Evolutionary conservation across 2,329 filamentous ascomycete species (phyloP), one percentile per base, ranked within the genome.

Genomic region (Fusarium penzigii): DNA sequence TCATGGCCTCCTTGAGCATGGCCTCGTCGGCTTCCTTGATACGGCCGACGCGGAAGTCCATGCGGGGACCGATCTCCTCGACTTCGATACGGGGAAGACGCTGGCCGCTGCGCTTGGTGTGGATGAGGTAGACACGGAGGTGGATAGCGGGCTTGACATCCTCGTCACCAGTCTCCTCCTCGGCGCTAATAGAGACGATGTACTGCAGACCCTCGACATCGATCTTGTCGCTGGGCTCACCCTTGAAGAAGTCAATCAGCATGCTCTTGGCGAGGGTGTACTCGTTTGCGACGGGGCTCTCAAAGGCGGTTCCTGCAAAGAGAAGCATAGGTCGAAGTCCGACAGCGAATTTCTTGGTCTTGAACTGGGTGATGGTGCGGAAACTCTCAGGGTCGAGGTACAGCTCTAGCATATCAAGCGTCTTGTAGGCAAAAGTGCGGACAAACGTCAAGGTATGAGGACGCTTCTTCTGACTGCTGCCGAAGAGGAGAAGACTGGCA

Each of bases 181-280:
- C 86, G 5, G 90, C 92, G 29, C 83, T 86, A 61, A 97, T 83
- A 66, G 87, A 88, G 55, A 99, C 82, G 62, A 96, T 82, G 75
- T 96, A 96, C 74, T 96, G 92, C 67, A 99, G 75, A 17, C 94
- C 94, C 74, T 96, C 92, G 48, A 97, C 93, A 74, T 99, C 94
- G 52, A 99, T 87, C 75, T 90, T 90, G 68, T 87, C 82, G 13
- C 86, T 81, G 6, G 87, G 81, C 42, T 79, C 76, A 42, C 92
- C 92, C 70, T 88, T 88, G 81, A 99, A 97, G 68, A 97, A 86
- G 74, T 99, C 94, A 55, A 90, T 76, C 54, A 99, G 82, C 69
- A 97, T 79, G 70, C 84, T 90, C 80, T 96, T 97, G 49, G 92
- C 86, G 62, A 93, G 83, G 3, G 88, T 92, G 72, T 92, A 97